These are phyloP conservation scores for Phytophthora kernoviae DNA, from an alignment of 352 stramenopile species.

Conservation along the genomic window DNA sequence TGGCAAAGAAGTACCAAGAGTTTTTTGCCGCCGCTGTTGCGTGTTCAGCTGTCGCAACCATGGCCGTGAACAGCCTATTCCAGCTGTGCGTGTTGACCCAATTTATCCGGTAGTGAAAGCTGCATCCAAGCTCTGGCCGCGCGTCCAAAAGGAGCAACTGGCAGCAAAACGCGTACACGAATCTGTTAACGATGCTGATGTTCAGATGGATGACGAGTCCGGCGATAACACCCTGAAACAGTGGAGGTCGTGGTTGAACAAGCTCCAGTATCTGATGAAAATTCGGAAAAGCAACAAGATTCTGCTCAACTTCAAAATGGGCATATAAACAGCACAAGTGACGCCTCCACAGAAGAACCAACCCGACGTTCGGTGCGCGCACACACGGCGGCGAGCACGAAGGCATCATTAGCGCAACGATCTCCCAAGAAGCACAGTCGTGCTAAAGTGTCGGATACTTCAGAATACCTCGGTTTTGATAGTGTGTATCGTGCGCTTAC, in stretches of 20 bases:
- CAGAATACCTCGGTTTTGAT: conserved; percentile 67
- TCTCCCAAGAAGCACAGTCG: conserved; percentile 43
- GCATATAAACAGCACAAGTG: conserved; percentile 8
- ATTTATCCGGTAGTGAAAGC: conserved; percentile 59
- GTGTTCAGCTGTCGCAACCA: conserved; percentile 79
- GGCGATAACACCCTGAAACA: not conserved
- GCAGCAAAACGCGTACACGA: conserved; percentile 11
- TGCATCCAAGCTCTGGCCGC: conserved; percentile 36
- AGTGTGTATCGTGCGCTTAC: conserved; percentile 50
- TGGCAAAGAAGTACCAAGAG: conserved; percentile 49
- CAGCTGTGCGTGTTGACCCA: conserved; percentile 55
- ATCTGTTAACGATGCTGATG: conserved; percentile 13
- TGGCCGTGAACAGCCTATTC: conserved; percentile 54
- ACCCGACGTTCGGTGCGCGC: conserved; percentile 47
- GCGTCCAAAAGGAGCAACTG: conserved; percentile 29
- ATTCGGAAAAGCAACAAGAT: conserved; percentile 4
- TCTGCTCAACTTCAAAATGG: not conserved
- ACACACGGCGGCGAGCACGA: conserved; percentile 62
- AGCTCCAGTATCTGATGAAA: conserved; percentile 9
- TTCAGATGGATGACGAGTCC: conserved; percentile 18
- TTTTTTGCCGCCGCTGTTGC: conserved; percentile 84
- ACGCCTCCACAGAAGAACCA: conserved; percentile 10
- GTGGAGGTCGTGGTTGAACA: conserved; percentile 5
- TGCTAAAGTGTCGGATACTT: conserved; percentile 43
- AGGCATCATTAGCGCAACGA: conserved; percentile 46